Percentiles rank a stretch among this genome's conserved stretches.
phyloP scores from a whole-genome alignment of 2,329 filamentous ascomycete genomes.

The Pseudogymnoascus sp. region DNA sequence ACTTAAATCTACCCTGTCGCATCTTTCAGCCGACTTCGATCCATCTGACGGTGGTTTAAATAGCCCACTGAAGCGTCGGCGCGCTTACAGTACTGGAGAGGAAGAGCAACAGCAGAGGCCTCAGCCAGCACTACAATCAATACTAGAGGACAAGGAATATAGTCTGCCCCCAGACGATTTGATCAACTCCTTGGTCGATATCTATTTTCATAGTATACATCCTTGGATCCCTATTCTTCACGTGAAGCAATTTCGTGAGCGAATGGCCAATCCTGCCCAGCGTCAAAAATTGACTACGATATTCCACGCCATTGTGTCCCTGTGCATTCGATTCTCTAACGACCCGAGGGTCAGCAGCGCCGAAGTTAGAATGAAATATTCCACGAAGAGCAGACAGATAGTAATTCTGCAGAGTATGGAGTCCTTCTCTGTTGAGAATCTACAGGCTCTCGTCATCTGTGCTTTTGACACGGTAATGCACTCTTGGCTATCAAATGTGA shows the following conservation, averaged over 20 bases:
- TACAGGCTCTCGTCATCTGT: conserved; percentile 30
- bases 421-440: conserved; percentile 27
- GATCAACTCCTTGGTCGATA: conserved; percentile 23
- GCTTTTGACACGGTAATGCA: conserved; percentile 27
- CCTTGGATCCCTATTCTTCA: conserved; percentile 31
- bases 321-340: conserved; percentile 18
- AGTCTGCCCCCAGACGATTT: conserved; percentile 19
- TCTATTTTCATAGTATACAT: conserved; percentile 27
- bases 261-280: conserved; percentile 16
- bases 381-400: conserved; percentile 16
- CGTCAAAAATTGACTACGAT: conserved; percentile 18
- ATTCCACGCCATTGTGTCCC: conserved; percentile 23
- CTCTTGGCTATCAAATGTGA: background rate
- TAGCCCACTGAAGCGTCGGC: conserved; percentile 12
- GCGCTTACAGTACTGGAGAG: background rate
- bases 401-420: conserved; percentile 29
- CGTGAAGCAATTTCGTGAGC: conserved; percentile 23
- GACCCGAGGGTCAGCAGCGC: conserved; percentile 14
- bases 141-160: background rate
- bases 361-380: conserved; percentile 16
- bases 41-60: conserved; percentile 17
- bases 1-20: conserved; percentile 18
- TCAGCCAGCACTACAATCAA: background rate
- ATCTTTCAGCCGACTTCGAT: conserved; percentile 16
- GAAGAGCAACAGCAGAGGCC: background rate